Conservation (phyloP, 331 rosid species). For the Telfairia occidentalis region DNA sequence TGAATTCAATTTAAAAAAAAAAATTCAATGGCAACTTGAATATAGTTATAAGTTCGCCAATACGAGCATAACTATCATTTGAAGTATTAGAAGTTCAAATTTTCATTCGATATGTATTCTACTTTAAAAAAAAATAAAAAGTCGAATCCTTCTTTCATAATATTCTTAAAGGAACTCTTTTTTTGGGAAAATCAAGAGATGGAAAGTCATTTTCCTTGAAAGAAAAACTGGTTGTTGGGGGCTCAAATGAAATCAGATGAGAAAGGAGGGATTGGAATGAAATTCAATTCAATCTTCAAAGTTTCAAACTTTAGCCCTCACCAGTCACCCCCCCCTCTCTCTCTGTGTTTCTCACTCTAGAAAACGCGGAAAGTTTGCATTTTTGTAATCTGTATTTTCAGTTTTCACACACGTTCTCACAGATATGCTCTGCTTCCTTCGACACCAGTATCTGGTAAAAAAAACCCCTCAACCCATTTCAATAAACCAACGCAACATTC, state of each 20-base stretch:
- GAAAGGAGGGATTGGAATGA: background rate
- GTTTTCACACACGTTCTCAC: conserved; percentile 7
- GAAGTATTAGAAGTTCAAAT: too few relatives aligned
- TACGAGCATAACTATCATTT: too few relatives aligned
- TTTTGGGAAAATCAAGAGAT: too few relatives aligned
- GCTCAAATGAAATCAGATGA: background rate
- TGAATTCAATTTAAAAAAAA: too few relatives aligned
- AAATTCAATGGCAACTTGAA: too few relatives aligned
- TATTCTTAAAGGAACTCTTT: too few relatives aligned
- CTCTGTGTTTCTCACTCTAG: background rate
- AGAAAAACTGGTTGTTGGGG: background rate
- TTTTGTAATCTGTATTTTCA: background rate
- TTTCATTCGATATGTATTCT: too few relatives aligned
- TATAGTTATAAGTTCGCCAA: too few relatives aligned
- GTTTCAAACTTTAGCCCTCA: background rate
- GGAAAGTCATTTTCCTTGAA: background rate
- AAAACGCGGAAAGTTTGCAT: conserved; percentile 12
- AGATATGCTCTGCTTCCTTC: conserved; percentile 11
- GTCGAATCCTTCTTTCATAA: too few relatives aligned
- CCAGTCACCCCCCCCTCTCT: background rate
- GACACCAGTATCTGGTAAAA: conserved; percentile 28
- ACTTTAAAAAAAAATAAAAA: too few relatives aligned
- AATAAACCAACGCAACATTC: background rate
- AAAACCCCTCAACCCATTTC: background rate
- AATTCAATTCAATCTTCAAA: background rate